Evolutionary conservation across 1,139 yeast genomes (phyloP), one percentile per base, ranked within the genome.

Genomic region (Kazachstania sp.): DNA sequence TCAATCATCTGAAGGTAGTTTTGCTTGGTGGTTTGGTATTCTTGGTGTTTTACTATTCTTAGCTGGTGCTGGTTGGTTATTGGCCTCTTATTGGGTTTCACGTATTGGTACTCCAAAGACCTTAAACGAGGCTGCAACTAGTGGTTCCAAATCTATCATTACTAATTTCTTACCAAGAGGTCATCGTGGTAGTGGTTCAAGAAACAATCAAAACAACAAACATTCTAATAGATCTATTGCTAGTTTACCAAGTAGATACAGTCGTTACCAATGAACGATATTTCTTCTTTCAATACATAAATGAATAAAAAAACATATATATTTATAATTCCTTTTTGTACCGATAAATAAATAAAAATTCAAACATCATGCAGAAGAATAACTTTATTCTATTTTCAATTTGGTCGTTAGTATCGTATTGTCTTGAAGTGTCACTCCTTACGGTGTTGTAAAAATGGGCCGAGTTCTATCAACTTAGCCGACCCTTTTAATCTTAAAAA

Each of bases 21-120:
- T 74, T 31, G 74, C 69, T 3, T 82, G 88, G 85, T 83, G 80
- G 65, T 79, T 81, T 57, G 85, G 86, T 44, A 80, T 83, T 49
- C 59, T 83, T 31, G 83, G 82, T 6, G 67, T 77, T 36, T 67
- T 79, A 49, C 52, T 75, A n/a, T 54, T 66, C 4, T 47, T 72
- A 34, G 71, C 69, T n/a, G 37, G 63, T 4, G 36, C 52, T 1
- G 66, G 73, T 39, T 64, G 69, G 46, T 39, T 65, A 12, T 55
- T 58, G 43, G 74, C 73, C 39, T 66, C 67, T n/a, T 64, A 58
- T 52, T 73, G 75, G 75, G 51, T 70, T 49, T 62, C 63, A 13
- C 60, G 65, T 46, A 61, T 60, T 19, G 57, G 54, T 26, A 57
- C 66, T 1, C 66, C 70, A 41, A 57, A 60, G n/a, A 61, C 65